Evolutionary conservation across 2,329 filamentous ascomycete genomes (phyloP).

Genomic region (Exophiala sp.): DNA sequence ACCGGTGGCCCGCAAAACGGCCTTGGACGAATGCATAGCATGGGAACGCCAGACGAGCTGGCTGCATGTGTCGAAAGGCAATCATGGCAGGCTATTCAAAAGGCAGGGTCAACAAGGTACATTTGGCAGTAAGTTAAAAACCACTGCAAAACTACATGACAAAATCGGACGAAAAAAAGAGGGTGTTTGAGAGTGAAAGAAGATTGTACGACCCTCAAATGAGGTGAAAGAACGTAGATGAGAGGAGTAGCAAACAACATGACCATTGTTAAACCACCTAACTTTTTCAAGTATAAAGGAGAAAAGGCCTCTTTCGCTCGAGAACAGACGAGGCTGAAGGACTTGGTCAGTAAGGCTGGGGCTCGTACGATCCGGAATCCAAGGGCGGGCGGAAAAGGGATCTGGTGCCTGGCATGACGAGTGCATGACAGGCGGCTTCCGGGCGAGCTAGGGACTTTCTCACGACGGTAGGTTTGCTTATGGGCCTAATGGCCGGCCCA

Average conservation of each 20-base stretch:
- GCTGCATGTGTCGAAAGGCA: no score
- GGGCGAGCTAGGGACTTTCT: no score
- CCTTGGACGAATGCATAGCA: no score
- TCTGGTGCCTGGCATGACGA: constrained; percentile 12
- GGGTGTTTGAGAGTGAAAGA: not conserved
- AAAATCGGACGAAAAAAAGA: not conserved
- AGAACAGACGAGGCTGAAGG: no score
- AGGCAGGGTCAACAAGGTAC: not conserved
- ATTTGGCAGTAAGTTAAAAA: not conserved
- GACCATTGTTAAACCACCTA: constrained; percentile 12
- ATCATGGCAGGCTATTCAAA: not conserved
- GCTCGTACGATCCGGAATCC: constrained; percentile 7
- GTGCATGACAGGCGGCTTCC: no score
- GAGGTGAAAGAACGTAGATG: constrained; percentile 6
- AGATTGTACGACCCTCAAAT: not conserved
- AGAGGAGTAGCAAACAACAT: constrained; percentile 15
- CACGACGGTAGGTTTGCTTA: no score
- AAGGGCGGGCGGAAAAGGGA: not conserved
- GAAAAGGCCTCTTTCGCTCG: not conserved
- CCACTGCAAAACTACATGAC: not conserved
- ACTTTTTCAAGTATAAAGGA: not conserved
- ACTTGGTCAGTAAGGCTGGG: not conserved
- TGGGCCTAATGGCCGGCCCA: not conserved
- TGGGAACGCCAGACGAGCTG: no score
- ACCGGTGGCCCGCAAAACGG: no score